Base-by-base conservation (phyloP, 2,329 filamentous ascomycete genomes). In the Verticillium tricorpus region DNA sequence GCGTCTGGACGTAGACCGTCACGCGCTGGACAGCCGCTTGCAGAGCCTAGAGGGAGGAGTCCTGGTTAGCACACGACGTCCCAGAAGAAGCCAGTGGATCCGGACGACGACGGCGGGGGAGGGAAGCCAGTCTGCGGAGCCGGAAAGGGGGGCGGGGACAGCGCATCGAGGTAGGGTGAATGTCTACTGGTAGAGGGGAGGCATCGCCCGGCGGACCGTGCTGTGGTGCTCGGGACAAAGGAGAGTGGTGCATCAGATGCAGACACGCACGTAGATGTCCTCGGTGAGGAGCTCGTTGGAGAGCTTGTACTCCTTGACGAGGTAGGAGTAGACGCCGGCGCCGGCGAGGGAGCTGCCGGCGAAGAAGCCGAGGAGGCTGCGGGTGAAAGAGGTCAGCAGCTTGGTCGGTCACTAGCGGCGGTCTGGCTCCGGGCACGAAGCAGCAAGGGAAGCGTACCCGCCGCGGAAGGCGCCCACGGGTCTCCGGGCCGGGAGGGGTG, bases 201-300 rank as follows among this genome's bases (percentile, higher is more conserved):
- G 45, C 45, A 6, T 50, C 39, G 17, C 5, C 19, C 40, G 15
- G 17, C 45, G 5, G n/a, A 5, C 45, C n/a, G 17, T 50, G n/a
- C 45, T 50, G 45, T 35, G 19, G 19, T 22, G 45, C 45, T 50
- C 45, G 7, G 45, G 45, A 14, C 19, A 8, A 19, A 56, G 22
- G 54, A 34, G 17, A 19, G 22, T 31, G 54, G 54, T 71, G 34
- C 34, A 70, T 76, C 70, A 78, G 67, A 77, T 75, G 73, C 71
- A 77, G 68, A 72, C 68, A 89, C 92, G 77, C 85, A 97, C 94
- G 78, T 94, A 94, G 75, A 98, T 97, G 78, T 98, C 94, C 78
- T 97, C 93, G 64, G 89, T 94, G 77, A 98, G 81, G 72, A 97
- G 85, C 78, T 96, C 91, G 80, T 97, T 98, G 69, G 92, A 91